Conservation (phyloP, 169 alveolate genomes). For the Amoebophrya sp. region DNA sequence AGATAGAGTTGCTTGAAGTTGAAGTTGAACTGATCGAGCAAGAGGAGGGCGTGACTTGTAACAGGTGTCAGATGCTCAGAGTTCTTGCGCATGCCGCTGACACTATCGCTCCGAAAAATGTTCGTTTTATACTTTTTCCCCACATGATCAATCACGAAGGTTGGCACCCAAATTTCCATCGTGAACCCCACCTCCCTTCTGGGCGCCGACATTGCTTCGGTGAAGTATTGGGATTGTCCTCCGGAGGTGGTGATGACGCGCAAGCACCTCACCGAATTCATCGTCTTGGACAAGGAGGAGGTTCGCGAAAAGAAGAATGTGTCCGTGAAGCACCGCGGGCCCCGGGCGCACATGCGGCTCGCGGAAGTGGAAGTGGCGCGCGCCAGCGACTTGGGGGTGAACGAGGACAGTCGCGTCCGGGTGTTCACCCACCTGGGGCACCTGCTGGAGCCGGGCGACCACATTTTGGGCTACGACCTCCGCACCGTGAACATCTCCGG, state of each 20-base stretch:
- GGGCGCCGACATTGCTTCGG: slow-evolving; percentile 52
- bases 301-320: background rate
- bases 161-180: slow-evolving; percentile 57
- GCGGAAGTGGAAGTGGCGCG: slow-evolving; percentile 24
- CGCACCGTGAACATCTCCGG: slow-evolving; percentile 29
- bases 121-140: too few relatives aligned
- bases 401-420: background rate
- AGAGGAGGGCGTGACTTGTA: background rate
- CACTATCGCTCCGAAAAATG: too few relatives aligned
- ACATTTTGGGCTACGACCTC: slow-evolving; percentile 23
- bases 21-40: background rate
- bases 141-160: slow-evolving; percentile 19
- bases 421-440: slow-evolving; percentile 18
- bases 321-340: background rate
- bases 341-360: background rate
- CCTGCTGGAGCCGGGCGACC: slow-evolving; percentile 23
- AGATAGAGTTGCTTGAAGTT: too few relatives aligned
- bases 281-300: slow-evolving; percentile 19
- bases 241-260: slow-evolving; percentile 36
- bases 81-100: too few relatives aligned
- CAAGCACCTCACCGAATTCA: slow-evolving; percentile 21
- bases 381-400: slow-evolving; percentile 18
- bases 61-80: too few relatives aligned
- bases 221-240: slow-evolving; percentile 42
- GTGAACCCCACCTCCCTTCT: slow-evolving; percentile 65